phyloP scores from a whole-genome alignment of 345 rosid species.

The Salix purpurea region DNA sequence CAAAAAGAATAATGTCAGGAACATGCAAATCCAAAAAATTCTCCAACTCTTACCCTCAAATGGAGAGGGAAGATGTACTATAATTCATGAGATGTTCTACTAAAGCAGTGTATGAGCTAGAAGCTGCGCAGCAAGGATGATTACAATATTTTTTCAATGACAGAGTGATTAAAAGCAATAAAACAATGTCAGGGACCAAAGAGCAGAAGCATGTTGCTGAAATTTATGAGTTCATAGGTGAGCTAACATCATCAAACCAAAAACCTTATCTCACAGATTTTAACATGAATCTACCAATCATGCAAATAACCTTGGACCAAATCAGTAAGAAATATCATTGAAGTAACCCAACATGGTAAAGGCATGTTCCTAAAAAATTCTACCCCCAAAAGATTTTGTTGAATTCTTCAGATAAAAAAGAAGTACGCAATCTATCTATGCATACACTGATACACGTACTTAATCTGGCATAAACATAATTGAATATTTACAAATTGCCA shows the following conservation, averaged over 20 bases:
- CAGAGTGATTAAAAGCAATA: not conserved
- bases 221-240: not conserved
- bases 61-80: not conserved
- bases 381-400: not conserved
- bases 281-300: not conserved
- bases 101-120: slow-evolving; percentile 2
- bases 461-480: not conserved
- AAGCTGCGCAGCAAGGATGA: not conserved
- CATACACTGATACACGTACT: not conserved
- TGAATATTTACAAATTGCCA: not conserved
- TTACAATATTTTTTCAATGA: not conserved
- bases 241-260: not conserved
- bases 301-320: not conserved
- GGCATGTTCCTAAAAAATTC: not conserved
- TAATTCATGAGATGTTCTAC: not conserved
- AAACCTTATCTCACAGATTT: not conserved
- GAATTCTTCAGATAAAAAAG: not conserved
- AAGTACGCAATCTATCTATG: not conserved
- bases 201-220: not conserved
- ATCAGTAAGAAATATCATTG: not conserved
- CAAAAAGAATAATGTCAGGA: not conserved
- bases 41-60: not conserved
- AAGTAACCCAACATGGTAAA: not conserved
- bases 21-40: not conserved
- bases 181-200: not conserved